Conservation (phyloP, 2,329 filamentous ascomycete genomes). For the Penicillium sp. region DNA sequence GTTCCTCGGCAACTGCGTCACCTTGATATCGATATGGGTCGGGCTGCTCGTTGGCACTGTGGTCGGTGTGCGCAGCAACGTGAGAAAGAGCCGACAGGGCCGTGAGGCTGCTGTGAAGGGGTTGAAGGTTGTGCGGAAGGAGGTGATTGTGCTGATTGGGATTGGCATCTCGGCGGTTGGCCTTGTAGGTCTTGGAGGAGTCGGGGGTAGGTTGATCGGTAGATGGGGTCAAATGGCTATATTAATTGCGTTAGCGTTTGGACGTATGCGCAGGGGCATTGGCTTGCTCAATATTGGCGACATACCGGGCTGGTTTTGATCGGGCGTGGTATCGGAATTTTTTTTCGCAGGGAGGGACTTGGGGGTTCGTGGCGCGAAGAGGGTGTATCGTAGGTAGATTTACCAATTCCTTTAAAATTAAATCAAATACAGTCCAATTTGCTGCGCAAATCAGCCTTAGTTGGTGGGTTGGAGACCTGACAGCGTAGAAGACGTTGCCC, state of each 20-base stretch:
- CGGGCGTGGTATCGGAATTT: conserved; percentile 1
- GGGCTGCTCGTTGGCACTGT: conserved; percentile 76
- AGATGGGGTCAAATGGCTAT: background rate
- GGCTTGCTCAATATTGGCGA: background rate
- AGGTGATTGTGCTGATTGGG: conserved; percentile 55
- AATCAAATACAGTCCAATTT: background rate
- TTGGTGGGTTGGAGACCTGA: conserved; percentile 2
- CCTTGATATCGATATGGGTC: conserved; percentile 70
- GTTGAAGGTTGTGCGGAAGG: conserved; percentile 84
- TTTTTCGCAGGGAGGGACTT: background rate
- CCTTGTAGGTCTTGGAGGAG: background rate
- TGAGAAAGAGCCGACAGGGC: conserved; percentile 83
- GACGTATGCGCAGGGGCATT: background rate
- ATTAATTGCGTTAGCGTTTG: background rate
- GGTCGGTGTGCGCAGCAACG: conserved; percentile 77
- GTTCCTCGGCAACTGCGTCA: conserved; percentile 68
- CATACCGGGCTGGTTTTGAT: conserved; percentile 5
- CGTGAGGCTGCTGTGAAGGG: conserved; percentile 79
- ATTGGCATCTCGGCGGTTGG: conserved; percentile 33
- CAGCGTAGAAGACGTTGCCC: conserved; percentile 1
- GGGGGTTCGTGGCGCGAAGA: background rate
- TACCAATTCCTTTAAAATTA: no score
- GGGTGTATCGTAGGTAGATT: background rate
- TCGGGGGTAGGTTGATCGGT: background rate
- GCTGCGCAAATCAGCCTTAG: background rate